Evolutionary conservation across 2,329 filamentous ascomycete species (phyloP), one percentile per base, ranked within the genome.

Genomic region (Davidsoniella virescens): DNA sequence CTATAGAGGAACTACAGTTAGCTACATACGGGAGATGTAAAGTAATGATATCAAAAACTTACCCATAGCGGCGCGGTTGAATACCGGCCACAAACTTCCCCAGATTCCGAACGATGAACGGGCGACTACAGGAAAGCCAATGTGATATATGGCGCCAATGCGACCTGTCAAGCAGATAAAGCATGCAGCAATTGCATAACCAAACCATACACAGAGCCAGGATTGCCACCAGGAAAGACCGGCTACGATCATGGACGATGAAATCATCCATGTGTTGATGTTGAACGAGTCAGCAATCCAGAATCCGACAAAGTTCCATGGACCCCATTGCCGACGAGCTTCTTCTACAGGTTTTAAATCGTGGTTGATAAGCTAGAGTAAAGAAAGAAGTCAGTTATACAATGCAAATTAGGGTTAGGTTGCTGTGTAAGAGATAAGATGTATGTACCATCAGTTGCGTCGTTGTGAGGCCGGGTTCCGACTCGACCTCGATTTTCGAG

Each of bases 211-310:
- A 60, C 84, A 87, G n/a, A 87, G 67, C 81, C 83, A 87, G 2
- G 84, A 82, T 66, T 94, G 86, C 87, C 87, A 94, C 87, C 87
- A 94, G 6, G 84, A 85, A 18, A 93, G 70, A 10, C 86, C 85
- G 44, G 67, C 70, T 1, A 82, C 75, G 33, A 93, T 85, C 76
- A 87, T 87, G 37, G 83, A 80, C 1, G 83, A 86, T 0, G 84
- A 83, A 55, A 93, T 92, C 85, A 93, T 94, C 87, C 86, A 93
- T 1, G 86, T 92, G 64, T 90, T 92, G 61, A 92, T 86, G 63
- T 90, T 90, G 68, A 88, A 87, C 0, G 78, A 83, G 65, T 90
- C 84, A 26, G 84, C 82, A 59, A 92, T 75, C 85, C 85, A 90
- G 62, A 92, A 92, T 12, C 78, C 84, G 39, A 94, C 82, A 61